Evolutionary conservation across 495 filamentous ascomycete genomes (phyloP), one percentile per base, ranked within the genome.

Genomic region (Penicillium riverlandense): DNA sequence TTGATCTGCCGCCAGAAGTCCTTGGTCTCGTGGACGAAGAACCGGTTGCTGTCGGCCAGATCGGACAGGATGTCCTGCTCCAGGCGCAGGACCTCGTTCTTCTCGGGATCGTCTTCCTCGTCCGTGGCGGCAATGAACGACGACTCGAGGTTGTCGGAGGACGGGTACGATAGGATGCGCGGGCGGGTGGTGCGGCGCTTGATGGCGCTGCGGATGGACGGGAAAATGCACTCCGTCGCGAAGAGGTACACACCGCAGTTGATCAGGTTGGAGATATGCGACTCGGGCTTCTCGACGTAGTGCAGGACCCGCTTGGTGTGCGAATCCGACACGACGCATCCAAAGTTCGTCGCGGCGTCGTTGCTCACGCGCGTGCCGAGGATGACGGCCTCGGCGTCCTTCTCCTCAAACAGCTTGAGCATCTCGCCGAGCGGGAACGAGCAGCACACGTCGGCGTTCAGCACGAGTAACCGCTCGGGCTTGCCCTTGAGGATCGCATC

Each of bases 1-100:
- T 99, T 99, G 77, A 99, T 97, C 75, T 99, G 92, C 44, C 92
- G 90, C 92, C 92, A 99, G 71, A 99, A 99, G 59, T 96, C 92
- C 70, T 95, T 95, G 36, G 92, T 97, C 69, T 99, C 92, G 65
- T 95, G 85, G 13, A 97, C 94, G 66, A 87, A 99, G 76, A 99
- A 99, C 59, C 92, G 89, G 63, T 94, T 90, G 78, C 82, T 95
- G 70, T 99, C 92, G 31, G 92, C 91, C 53, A 99, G 80, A 55
- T 96, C 91, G 41, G 89, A 85, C 33, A 99, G 82, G 47, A 99
- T 96, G 59, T 99, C 92, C 65, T 99, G 92, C 71, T 99, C 92
- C 38, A 99, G 76, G 31, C 92, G 88, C 43, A 99, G 84, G 22
- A 95, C 88, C 50, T 95, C 88, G 65, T 77, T 92, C 70, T 85